Evolutionary conservation across 1,284 basidiomycete species (phyloP).

Genomic region (Ustilago loliicola): DNA sequence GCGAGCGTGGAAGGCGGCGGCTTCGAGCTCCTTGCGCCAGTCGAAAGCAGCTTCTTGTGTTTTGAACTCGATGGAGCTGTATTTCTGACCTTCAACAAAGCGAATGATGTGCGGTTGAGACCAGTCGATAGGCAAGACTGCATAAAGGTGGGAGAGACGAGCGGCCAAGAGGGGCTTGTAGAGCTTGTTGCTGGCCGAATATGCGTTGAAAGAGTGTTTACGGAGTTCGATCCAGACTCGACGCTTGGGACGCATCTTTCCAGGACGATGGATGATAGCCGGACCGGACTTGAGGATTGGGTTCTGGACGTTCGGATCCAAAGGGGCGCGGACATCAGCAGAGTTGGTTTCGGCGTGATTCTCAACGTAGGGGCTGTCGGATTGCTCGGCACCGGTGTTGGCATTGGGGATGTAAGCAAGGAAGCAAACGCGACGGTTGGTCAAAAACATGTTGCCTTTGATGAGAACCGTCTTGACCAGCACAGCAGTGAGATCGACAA

Average conservation of each 20-base stretch:
- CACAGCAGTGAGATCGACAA: slow-evolving; percentile 47
- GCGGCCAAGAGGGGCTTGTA: slow-evolving; percentile 59
- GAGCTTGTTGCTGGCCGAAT: slow-evolving; percentile 57
- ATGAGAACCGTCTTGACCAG: slow-evolving; percentile 61
- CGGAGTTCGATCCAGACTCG: slow-evolving; percentile 60
- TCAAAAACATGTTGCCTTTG: slow-evolving; percentile 60
- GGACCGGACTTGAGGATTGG: slow-evolving; percentile 59
- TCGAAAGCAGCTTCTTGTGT: slow-evolving; percentile 59
- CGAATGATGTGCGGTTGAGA: slow-evolving; percentile 47
- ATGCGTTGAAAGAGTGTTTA: slow-evolving; percentile 56
- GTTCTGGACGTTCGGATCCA: slow-evolving; percentile 40
- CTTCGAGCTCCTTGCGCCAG: slow-evolving; percentile 59
- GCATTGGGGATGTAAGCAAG: slow-evolving; percentile 55
- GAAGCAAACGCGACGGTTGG: slow-evolving; percentile 61
- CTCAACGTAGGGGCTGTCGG: not conserved
- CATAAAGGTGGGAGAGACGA: slow-evolving; percentile 54
- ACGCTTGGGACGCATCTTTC: slow-evolving; percentile 53
- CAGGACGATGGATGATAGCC: slow-evolving; percentile 52
- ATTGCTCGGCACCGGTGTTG: slow-evolving; percentile 8
- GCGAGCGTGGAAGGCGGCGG: slow-evolving; percentile 49
- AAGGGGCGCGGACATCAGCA: slow-evolving; percentile 11
- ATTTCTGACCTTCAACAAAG: slow-evolving; percentile 43
- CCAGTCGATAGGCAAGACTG: slow-evolving; percentile 55
- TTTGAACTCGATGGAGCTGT: slow-evolving; percentile 60
- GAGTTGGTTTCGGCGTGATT: not conserved